These are phyloP conservation scores for Acarospora socialis DNA, from an alignment of 2,329 filamentous ascomycete genomes.

Conservation along the genomic window DNA sequence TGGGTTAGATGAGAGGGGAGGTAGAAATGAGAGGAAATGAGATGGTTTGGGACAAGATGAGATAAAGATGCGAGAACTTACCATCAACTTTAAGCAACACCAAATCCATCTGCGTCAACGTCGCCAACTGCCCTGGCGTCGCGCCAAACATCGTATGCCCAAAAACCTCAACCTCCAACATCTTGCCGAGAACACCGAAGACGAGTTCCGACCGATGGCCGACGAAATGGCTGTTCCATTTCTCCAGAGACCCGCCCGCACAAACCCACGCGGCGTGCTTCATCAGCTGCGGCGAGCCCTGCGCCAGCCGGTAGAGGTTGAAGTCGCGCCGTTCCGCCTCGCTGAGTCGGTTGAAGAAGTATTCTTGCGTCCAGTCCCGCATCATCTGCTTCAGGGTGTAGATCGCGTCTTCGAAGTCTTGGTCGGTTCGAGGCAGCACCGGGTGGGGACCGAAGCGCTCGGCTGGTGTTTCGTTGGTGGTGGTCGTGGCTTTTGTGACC, in stretches of 20 bases:
- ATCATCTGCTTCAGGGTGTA: conserved; percentile 1
- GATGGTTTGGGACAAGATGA: no score
- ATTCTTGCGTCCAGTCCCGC: conserved; percentile 6
- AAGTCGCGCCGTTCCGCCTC: neutral
- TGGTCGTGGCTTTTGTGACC: no score
- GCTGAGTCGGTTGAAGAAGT: conserved; percentile 1
- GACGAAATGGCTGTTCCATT: conserved; percentile 7
- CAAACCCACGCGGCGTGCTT: conserved; percentile 7
- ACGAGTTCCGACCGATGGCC: conserved; percentile 5
- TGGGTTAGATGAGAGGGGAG: neutral
- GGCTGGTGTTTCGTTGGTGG: neutral
- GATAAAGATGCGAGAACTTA: no score
- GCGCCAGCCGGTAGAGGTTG: conserved; percentile 3
- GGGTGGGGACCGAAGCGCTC: neutral
- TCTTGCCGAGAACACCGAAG: conserved; percentile 8
- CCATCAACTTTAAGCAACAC: conserved; percentile 5
- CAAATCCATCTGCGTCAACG: conserved; percentile 2
- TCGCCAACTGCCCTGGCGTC: neutral
- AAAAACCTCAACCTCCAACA: conserved; percentile 11
- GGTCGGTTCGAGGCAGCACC: conserved; percentile 2
- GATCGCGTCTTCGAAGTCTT: conserved; percentile 1
- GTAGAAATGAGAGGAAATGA: neutral
- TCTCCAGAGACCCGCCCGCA: neutral
- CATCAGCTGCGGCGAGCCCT: conserved; percentile 5
- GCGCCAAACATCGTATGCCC: conserved; percentile 10